Evolutionary conservation across 148 eudicot species (phyloP), one percentile per base, ranked within the genome.

Genomic region (Beta vulgaris): DNA sequence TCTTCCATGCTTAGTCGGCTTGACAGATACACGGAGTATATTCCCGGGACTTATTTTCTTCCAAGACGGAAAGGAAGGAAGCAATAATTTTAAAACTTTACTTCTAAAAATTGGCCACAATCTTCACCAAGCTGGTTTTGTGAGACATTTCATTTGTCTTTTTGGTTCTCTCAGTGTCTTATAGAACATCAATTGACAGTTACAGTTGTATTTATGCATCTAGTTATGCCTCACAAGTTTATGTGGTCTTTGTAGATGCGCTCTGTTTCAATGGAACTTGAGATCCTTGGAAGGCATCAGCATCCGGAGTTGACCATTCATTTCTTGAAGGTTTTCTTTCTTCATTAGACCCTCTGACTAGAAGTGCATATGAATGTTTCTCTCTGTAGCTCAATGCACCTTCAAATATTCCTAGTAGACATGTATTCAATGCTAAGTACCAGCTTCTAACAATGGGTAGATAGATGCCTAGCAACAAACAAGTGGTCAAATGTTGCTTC

Each of bases 211-310:
- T n/a, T n/a, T 21, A 51, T 37, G 69, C 16, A 11, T 21, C 11
- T 66, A 23, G 29, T 68, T 32, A 15, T 69, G 68, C 43, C 58
- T 68, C 32, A 12, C 70, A 73, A 49, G 32, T 68, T 66, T 55
- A 48, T 65, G 44, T 51, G 69, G 53, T 80, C 31, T 80, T 48
- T 81, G 87, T 84, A 94, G 98, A 91, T 94, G 98, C 88, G 87
- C 35, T 82, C 89, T 59, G 95, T 94, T 64, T 90, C 97, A 0
- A 49, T 80, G 87, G 98, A 91, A 76, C 91, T 94, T 78, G 98
- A 94, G 81, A 87, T 94, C 81, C 93, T 94, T 83, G 93, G 97
- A 72, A 87, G 97, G 83, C 96, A 86, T 82, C 97, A 85, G 19
- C 98, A 94, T 63, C 96, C 97, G 2, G 89, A 91, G 82, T 82